Percentiles rank a stretch among this genome's conserved stretches.
These are phyloP conservation scores for Linnemannia zychae DNA, from an alignment of 192 early-diverging fungal species.

Conservation along the genomic window DNA sequence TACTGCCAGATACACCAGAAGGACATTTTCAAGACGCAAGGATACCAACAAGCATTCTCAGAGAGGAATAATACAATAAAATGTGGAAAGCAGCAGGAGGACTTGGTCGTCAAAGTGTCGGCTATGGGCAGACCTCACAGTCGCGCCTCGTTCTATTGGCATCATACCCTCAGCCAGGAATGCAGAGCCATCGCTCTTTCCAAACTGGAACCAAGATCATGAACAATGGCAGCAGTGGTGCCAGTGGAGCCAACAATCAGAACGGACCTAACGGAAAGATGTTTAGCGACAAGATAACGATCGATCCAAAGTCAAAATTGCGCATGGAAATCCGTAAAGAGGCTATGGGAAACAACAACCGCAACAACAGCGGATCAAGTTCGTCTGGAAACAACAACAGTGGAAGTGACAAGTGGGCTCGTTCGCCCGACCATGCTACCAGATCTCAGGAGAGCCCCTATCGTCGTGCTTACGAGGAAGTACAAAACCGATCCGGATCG, in stretches of 20 bases:
- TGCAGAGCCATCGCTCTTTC: conserved; percentile 7
- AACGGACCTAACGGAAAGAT: conserved; percentile 13
- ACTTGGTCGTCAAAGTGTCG: background rate
- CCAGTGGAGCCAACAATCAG: background rate
- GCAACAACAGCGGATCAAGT: background rate
- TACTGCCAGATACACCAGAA: background rate
- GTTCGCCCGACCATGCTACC: conserved; percentile 9
- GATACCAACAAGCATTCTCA: background rate
- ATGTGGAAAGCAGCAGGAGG: conserved; percentile 30
- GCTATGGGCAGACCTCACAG: background rate
- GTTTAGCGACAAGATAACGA: conserved; percentile 27
- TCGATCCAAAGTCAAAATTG: conserved; percentile 40
- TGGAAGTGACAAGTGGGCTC: conserved; percentile 33
- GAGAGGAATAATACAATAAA: background rate
- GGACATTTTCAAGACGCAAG: background rate
- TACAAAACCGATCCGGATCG: conserved; percentile 18
- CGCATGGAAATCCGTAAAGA: conserved; percentile 53
- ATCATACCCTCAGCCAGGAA: background rate
- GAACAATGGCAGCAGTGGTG: conserved; percentile 15
- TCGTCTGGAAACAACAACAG: background rate
- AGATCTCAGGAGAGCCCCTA: conserved; percentile 26
- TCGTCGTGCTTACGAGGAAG: conserved; percentile 37
- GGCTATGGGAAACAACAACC: conserved; percentile 6
- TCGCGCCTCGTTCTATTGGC: conserved; percentile 1
- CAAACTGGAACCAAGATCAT: conserved; percentile 4